A percentile compares a stretch with the other conserved stretches of the same genome.
Evolutionary conservation across 257 asterid species (phyloP).

Genomic region (Nicotiana knightiana): DNA sequence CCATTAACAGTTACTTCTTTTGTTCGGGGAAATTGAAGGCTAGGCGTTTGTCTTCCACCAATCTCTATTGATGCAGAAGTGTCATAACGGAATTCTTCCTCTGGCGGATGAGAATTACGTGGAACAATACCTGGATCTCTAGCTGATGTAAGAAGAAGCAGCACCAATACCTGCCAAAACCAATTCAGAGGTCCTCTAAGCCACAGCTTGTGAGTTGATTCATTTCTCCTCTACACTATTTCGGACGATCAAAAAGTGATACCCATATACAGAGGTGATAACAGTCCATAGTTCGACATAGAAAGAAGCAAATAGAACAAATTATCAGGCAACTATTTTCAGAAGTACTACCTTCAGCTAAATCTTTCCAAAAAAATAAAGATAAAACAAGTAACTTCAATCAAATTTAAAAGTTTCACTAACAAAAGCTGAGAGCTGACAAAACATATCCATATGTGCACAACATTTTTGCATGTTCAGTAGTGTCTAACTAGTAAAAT

Average conservation of each 20-base stretch:
- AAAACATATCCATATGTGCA: neutral
- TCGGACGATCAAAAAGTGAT: neutral
- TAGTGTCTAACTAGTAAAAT: neutral
- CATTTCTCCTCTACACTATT: conserved; percentile 4
- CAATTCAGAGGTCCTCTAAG: conserved; percentile 12
- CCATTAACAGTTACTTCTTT: conserved; percentile 98
- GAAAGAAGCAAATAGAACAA: neutral
- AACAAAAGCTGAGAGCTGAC: neutral
- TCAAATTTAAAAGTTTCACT: neutral
- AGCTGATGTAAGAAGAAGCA: conserved; percentile 77
- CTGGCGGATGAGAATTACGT: conserved; percentile 95
- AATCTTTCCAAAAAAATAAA: neutral
- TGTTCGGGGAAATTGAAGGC: conserved; percentile 88
- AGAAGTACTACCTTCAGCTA: neutral
- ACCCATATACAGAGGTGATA: neutral
- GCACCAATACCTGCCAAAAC: conserved; percentile 60
- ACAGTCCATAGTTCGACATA: neutral
- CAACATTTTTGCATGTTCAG: neutral
- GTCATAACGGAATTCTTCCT: conserved; percentile 82
- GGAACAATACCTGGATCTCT: conserved; percentile 99
- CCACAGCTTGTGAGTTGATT: neutral
- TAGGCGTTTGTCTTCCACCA: conserved; percentile 93
- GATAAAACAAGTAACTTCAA: conserved; percentile 4
- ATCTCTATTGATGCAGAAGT: conserved; percentile 66
- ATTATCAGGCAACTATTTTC: neutral